These are phyloP conservation scores for Galerina marginata DNA, from an alignment of 768 basidiomycete species.

Conservation along the genomic window DNA sequence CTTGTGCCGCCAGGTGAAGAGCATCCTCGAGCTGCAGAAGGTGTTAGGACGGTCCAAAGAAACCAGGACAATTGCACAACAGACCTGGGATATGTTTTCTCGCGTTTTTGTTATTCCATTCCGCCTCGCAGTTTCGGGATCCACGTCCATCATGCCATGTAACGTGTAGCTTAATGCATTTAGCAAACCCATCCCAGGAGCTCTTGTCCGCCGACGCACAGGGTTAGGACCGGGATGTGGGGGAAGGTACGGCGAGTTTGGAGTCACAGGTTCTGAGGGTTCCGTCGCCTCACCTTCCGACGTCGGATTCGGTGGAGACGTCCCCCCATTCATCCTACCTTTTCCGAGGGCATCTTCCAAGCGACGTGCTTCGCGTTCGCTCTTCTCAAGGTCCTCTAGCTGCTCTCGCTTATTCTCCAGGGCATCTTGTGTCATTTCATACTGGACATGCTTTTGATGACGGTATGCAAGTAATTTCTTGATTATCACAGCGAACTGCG, in stretches of 20 bases:
- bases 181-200: slow-evolving; percentile 85
- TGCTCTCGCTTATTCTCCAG: slow-evolving; percentile 84
- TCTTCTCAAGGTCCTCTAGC: slow-evolving; percentile 90
- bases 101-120: slow-evolving; percentile 94
- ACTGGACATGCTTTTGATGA: slow-evolving; percentile 97
- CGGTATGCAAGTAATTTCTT: slow-evolving; percentile 93
- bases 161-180: slow-evolving; percentile 93
- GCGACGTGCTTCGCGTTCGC: slow-evolving; percentile 87
- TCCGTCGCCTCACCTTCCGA: slow-evolving; percentile 40
- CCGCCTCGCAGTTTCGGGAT: slow-evolving; percentile 93
- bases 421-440: slow-evolving; percentile 93
- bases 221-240: slow-evolving; percentile 84
- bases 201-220: slow-evolving; percentile 54
- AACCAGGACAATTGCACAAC: slow-evolving; percentile 29
- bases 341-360: slow-evolving; percentile 86
- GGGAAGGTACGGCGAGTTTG: slow-evolving; percentile 58
- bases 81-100: slow-evolving; percentile 93
- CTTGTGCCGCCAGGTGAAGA: slow-evolving; percentile 88
- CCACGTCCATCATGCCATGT: slow-evolving; percentile 98
- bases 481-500: slow-evolving; percentile 94
- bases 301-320: slow-evolving; percentile 30
- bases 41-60: neutral
- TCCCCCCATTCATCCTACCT: slow-evolving; percentile 40
- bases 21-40: slow-evolving; percentile 87
- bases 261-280: slow-evolving; percentile 43